Evolutionary conservation across 2,329 filamentous ascomycete genomes (phyloP), one percentile per base, ranked within the genome.

Genomic region (Alternaria sp.): DNA sequence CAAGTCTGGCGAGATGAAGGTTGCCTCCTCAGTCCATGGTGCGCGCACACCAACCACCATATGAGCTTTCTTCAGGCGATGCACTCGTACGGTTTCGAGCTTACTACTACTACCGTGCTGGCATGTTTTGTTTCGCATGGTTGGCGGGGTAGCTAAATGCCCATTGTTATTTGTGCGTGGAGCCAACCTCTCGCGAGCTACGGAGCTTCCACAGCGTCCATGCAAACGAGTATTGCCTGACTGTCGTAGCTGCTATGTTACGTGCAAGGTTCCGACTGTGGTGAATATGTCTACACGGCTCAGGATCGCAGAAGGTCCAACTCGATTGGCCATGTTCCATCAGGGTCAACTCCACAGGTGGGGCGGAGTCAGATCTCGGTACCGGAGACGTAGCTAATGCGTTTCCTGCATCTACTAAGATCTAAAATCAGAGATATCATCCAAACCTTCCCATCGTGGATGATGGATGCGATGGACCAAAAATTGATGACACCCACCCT

Each of bases 191-290:
- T 22, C 18, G 18, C 14, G 6, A 41, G 11, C 5, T 22, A 7
- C 39, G 39, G 18, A 6, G 28, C 44, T 48, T 18, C n/a, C 18
- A 34, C 44, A 30, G 11, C 28, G 12, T 48, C 26, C 18, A 39
- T 47, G 49, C 46, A 59, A 54, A 49, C 44, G 48, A 61, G 58
- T 63, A 60, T 65, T 63, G 59, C 57, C 61, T 58, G 62, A 64
- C 68, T 70, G 62, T 49, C 41, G 66, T 69, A 62, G 55, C 59
- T 59, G 53, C 61, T 64, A 66, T 58, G 14, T 65, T 69, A 62
- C 61, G 62, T 49, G 48, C 47, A 59, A 62, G 55, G 63, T 54
- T 61, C 63, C 60, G 66, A 54, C 57, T 49, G 34, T 57, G 53
- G 43, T 44, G 42, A 39, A 32, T 26, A 28, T 56, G 46, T 34